Conservation (phyloP, 768 basidiomycete species). For the Leccinum sublutescens region DNA sequence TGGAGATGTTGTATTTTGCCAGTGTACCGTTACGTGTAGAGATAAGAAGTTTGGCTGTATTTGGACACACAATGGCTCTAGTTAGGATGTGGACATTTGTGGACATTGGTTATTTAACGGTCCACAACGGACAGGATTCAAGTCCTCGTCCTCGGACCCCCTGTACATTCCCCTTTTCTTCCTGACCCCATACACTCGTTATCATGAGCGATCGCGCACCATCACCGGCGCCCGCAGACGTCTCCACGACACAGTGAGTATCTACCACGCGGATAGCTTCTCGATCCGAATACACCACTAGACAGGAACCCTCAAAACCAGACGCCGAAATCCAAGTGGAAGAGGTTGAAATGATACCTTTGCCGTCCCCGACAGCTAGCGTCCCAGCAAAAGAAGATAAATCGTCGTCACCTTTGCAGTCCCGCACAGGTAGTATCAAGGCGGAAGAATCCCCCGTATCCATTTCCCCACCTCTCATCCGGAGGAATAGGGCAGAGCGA, state of each 20-base stretch:
- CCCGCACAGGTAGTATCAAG: background rate
- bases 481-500: conserved; percentile 23
- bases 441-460: background rate
- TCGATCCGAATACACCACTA: conserved; percentile 13
- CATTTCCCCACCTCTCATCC: background rate
- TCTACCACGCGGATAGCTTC: background rate
- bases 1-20: conserved; percentile 7
- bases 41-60: conserved; percentile 23
- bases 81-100: background rate
- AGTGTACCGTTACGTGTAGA: background rate
- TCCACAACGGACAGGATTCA: conserved; percentile 9
- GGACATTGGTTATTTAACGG: conserved; percentile 1
- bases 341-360: background rate
- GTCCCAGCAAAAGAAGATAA: background rate
- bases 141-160: conserved; percentile 8
- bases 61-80: conserved; percentile 14
- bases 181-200: conserved; percentile 30
- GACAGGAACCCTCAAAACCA: conserved; percentile 7
- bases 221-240: background rate
- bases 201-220: conserved; percentile 28
- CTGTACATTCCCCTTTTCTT: conserved; percentile 6
- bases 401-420: background rate
- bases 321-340: background rate
- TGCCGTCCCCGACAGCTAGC: background rate
- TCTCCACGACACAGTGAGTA: conserved; percentile 17